Conservation (phyloP, 176 grass and related monocot species). For the barley (Hordeum vulgare) region DNA sequence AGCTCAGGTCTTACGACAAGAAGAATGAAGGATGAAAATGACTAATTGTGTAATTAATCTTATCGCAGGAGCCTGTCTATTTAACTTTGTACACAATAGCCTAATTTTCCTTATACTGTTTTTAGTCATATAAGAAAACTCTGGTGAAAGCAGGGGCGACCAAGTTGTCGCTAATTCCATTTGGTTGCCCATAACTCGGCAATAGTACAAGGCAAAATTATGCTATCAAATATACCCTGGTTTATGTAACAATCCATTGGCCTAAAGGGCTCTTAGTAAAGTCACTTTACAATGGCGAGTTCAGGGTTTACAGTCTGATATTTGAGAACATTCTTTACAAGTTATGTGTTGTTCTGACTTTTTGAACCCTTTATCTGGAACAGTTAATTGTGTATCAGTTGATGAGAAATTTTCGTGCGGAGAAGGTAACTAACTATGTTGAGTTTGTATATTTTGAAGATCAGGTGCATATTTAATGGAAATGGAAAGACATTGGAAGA, state of each 20-base stretch:
- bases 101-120: too few relatives aligned
- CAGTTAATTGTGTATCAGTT: background rate
- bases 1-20: background rate
- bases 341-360: background rate
- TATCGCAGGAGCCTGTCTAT: background rate
- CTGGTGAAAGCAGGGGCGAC: background rate
- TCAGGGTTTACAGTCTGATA: background rate
- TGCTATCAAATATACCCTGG: background rate
- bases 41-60: background rate
- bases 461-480: conserved; percentile 99
- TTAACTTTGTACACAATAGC: background rate
- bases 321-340: background rate
- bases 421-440: conserved; percentile 1
- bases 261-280: background rate
- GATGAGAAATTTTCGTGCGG: background rate
- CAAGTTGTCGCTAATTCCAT: background rate
- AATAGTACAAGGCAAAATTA: background rate
- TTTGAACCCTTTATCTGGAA: background rate
- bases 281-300: background rate
- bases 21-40: background rate
- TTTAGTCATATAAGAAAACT: background rate
- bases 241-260: background rate
- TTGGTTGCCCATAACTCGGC: background rate
- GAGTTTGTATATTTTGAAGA: conserved; percentile 41
- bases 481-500: conserved; percentile 90